Base-by-base conservation (phyloP, 2,329 filamentous ascomycete species). In the Lachnellula suecica region DNA sequence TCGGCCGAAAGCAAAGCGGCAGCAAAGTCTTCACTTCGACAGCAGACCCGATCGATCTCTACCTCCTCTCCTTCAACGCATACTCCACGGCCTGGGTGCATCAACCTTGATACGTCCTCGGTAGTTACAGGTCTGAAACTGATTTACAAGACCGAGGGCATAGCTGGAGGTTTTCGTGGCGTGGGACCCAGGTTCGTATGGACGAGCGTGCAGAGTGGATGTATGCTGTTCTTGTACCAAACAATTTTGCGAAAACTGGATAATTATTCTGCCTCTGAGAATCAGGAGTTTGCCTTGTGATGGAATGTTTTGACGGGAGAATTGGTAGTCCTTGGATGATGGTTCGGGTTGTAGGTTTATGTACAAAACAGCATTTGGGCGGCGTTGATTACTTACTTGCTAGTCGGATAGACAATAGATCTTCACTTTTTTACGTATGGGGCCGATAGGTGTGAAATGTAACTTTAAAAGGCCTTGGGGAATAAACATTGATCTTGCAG, bases 121-220 rank as follows among this genome's bases (percentile, higher is more conserved):
- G 88, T 97, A 45, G 77, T 93, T 49, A 91, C 83, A 2, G 94
- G 93, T 1, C 73, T 99, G 34, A 84, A 79, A 62, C 81, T 96
- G 59, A 95, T 99, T 63, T 99, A 97, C 73, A 84, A 82, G 60
- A 90, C 88, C 5, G 94, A 99, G 72, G 94, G 94, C 1, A 63
- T 97, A 15, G 82, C 81, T 2, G 95, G 94, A 1, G 95, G 91
- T 85, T 99, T 99, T 72, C 84, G 94, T 52, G 94, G 94, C 23
- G 93, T 99, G 2, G 93, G 93, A 0, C 94, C 94, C 2, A 83
- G 94, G 49, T 87, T 87, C 52, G 90, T 97, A 13, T 99, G 94
- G 94, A 99, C 94, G 20, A 96, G 93, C 66, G 90, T 97, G 52
- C 94, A 99, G 75, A 96, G 89, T 66, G 89, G 92, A 38, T 96